Base-by-base conservation (phyloP, 169 alveolate genomes). In the Babesia caballi region DNA sequence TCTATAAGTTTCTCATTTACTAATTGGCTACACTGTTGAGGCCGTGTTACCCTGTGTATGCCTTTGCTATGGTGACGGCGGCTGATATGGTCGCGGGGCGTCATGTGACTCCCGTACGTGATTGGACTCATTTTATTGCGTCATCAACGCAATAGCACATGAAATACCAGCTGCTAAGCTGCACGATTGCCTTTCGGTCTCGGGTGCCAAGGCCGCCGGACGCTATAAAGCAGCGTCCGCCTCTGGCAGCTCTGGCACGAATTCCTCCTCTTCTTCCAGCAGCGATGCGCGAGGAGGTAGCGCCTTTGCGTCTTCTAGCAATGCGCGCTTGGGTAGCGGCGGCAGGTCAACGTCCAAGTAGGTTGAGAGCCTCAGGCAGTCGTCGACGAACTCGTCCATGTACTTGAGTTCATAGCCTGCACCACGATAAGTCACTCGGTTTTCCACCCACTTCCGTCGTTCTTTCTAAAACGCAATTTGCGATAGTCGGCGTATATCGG, bases 301-400 rank as follows among this genome's bases (percentile, higher is more conserved):
- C n/a, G 66, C 47, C 21, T 91, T 90, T 36, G 90, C 75, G 41
- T 94, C 97, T 83, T 96, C 97, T 59, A 94, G 83, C 44, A 90
- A 78, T 58, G 68, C 70, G 36, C 99, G 85, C 88, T 95, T 96
- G 6, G 94, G 88, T 7, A 96, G 89, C 17, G 94, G 86, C 11
- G 99, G 99, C 44, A 97, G 82, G 49, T 94, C 96, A 19, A 96
- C 94, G 77, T 95, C 99, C 61, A 96, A 87, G 44, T 88, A 82
- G 41, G 85, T 84, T 56, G 91, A 94, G 44, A 92, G 85, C 54
- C 91, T 85, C 72, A 97, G 85, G 76, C 98, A 90, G 71, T 90
- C 93, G 66, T 98, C 99, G 21, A 96, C 96, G 60, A 95, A 95
- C 82, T 95, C 99, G 91, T 98, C 99, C 96, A 98, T 94, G 90